Base-by-base conservation (phyloP, 306 rosid species). In the Nissolia schottii region DNA sequence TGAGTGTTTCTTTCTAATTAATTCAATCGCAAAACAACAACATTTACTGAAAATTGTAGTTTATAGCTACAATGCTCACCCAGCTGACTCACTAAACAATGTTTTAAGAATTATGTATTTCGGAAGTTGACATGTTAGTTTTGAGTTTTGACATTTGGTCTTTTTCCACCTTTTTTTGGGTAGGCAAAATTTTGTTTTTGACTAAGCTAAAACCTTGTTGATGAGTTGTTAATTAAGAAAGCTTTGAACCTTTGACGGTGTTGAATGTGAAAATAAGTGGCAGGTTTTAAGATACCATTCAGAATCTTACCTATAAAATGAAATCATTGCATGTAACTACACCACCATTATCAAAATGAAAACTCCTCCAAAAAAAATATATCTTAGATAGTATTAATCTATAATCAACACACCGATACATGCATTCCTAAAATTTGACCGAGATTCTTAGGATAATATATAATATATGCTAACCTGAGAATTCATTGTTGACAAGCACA, bases 401-500 rank as follows among this genome's bases (percentile, higher is more conserved):
- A 64, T 45, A 67, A 61, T 38, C 46, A 10, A 15, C 35, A 32
- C 53, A 10, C 49, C 2, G 40, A 37, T 38, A 74, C 58, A 75
- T 55, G 12, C 59, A 28, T 28, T 41, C 59, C 9, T 25, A 41
- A n/a, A n/a, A 20, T 75, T 56, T 64, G 78, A 82, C 66, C 27
- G 34, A 68, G 48, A 51, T 27, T 15, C n/a, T 27, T 19, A 19
- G 34, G 58, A 45, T 34, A 72, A 64, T 45, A 45, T 45, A 45
- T 0, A 40, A 18, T 79, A 66, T 53, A 64, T 65, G n/a, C n/a
- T 65, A 60, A 68, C 40, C 11, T 7, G 45, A 28, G 78, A 37
- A 77, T 77, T 75, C 82, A 57, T 67, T 77, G 86, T 75, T 78
- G 87, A 73, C 66, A 73, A 76, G 56, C 38, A 53, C 60, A 58